A percentile compares a stretch with the other conserved stretches of the same genome.
Evolutionary conservation across 2,329 filamentous ascomycete species (phyloP).

Genomic region (Ustulina deusta): DNA sequence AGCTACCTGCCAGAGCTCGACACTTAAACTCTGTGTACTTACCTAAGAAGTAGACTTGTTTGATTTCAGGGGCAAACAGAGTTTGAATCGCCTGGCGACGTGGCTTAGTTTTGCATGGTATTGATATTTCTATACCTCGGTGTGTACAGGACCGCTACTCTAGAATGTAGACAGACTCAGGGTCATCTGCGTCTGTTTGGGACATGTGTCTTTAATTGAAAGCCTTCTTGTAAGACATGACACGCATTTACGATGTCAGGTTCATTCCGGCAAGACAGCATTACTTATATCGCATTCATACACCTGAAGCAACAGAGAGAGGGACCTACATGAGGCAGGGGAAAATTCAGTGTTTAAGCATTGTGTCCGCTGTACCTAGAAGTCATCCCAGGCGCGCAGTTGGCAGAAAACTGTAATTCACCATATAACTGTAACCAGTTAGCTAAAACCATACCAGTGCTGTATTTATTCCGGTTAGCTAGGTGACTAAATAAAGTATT

Average conservation of each 20-base stretch:
- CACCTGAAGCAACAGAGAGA: neutral
- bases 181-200: neutral
- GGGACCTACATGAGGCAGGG: neutral
- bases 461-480: neutral
- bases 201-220: neutral
- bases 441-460: neutral
- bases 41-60: neutral
- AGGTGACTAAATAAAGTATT: neutral
- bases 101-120: slow-evolving; percentile 1
- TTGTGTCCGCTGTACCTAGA: neutral
- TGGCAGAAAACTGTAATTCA: neutral
- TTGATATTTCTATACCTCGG: neutral
- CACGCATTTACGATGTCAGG: too few species aligned
- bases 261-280: neutral
- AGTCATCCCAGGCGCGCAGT: neutral
- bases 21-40: neutral
- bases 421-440: neutral
- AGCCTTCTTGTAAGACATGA: too few species aligned
- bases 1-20: neutral
- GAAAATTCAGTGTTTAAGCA: neutral
- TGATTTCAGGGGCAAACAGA: slow-evolving; percentile 6
- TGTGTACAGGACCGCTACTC: too few species aligned
- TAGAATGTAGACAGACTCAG: neutral
- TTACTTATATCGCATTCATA: neutral
- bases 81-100: slow-evolving; percentile 7